Conservation (phyloP, 495 filamentous ascomycete species). For the Lasiosphaeria hispida region DNA sequence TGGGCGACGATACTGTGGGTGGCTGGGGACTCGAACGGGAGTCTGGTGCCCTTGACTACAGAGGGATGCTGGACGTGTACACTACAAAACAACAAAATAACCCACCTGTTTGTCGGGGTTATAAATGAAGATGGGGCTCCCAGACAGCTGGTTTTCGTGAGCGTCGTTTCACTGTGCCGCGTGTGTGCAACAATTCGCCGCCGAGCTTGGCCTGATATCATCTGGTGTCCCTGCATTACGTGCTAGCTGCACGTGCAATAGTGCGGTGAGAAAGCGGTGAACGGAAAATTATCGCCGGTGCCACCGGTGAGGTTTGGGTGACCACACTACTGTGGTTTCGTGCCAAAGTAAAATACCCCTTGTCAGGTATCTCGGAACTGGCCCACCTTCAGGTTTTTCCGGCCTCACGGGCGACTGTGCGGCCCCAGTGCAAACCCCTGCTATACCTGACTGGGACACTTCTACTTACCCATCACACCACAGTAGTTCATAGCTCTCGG, state of each 20-base stretch:
- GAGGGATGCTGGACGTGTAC: too few relatives aligned
- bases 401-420: conserved; percentile 2
- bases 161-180: not conserved
- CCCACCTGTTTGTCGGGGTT: too few relatives aligned
- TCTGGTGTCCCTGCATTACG: not conserved
- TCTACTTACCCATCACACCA: not conserved
- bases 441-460: not conserved
- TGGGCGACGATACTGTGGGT: too few relatives aligned
- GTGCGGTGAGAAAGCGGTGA: not conserved
- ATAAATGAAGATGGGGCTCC: too few relatives aligned
- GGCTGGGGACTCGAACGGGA: too few relatives aligned
- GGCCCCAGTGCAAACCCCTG: not conserved
- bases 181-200: not conserved
- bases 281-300: not conserved
- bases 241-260: conserved; percentile 8
- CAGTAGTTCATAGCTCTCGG: not conserved
- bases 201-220: not conserved
- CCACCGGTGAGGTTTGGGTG: not conserved
- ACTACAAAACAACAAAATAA: too few relatives aligned
- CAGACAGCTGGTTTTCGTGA: not conserved
- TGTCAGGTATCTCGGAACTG: not conserved
- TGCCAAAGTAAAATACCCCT: conserved; percentile 1
- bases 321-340: not conserved
- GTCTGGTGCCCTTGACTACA: too few relatives aligned
- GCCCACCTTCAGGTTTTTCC: not conserved